These are phyloP conservation scores for Symbiotaphrina buchneri DNA, from an alignment of 495 filamentous ascomycete species.

Conservation along the genomic window DNA sequence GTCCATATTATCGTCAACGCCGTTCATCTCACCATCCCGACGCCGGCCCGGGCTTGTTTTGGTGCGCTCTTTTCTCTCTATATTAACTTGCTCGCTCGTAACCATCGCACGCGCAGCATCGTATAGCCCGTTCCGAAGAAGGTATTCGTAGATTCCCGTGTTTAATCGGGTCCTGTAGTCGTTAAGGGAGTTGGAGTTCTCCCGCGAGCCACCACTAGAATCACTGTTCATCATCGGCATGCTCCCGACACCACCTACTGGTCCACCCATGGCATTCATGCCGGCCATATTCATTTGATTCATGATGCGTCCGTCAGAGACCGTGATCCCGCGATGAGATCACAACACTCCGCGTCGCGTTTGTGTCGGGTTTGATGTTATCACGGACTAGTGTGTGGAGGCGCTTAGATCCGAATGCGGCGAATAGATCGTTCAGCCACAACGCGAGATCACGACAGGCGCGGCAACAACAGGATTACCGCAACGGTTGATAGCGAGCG, in stretches of 20 bases:
- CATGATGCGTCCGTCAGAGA: too few species aligned
- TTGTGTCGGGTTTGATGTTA: background rate
- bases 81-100: slow-evolving; percentile 21
- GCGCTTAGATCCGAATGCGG: slow-evolving; percentile 4
- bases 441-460: too few species aligned
- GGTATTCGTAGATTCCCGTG: slow-evolving; percentile 96
- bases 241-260: slow-evolving; percentile 11
- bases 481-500: too few species aligned
- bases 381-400: background rate
- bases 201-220: slow-evolving; percentile 2
- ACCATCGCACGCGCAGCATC: slow-evolving; percentile 57
- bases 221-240: slow-evolving; percentile 10
- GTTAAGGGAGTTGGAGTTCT: slow-evolving; percentile 3
- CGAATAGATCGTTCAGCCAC: background rate
- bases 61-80: too few species aligned
- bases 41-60: slow-evolving; percentile 32
- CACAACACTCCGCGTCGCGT: background rate
- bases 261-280: slow-evolving; percentile 10
- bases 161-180: slow-evolving; percentile 27
- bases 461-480: too few species aligned
- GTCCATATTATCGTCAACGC: slow-evolving; percentile 58
- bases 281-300: slow-evolving; percentile 13
- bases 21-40: slow-evolving; percentile 49
- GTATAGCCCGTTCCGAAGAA: slow-evolving; percentile 59
- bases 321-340: too few species aligned